Percentiles rank a stretch among this genome's conserved stretches.
phyloP scores from a whole-genome alignment of 331 rosid genomes.

The Pyracantha coccinea region DNA sequence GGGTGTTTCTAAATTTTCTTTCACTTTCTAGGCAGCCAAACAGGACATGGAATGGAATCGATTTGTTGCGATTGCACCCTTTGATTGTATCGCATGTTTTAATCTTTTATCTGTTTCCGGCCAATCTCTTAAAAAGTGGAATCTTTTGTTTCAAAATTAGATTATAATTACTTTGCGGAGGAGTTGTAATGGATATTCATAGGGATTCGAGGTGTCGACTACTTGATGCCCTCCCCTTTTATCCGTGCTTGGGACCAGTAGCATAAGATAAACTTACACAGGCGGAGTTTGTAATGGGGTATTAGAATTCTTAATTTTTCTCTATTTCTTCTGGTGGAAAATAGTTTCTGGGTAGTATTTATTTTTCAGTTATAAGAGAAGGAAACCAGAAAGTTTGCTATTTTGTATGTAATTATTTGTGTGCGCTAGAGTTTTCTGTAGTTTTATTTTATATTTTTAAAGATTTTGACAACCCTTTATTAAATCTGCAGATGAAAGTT shows the following conservation, averaged over 20 bases:
- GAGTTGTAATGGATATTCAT: neutral
- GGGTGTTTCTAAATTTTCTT: too few species aligned
- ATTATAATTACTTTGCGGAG: neutral
- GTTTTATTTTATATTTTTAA: too few species aligned
- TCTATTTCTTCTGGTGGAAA: neutral
- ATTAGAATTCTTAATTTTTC: neutral
- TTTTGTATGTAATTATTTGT: neutral
- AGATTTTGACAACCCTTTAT: neutral
- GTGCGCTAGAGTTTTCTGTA: neutral
- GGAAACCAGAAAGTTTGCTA: neutral
- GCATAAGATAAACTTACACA: too few species aligned
- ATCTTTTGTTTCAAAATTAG: neutral
- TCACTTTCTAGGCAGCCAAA: neutral
- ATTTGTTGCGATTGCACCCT: neutral
- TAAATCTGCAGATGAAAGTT: conserved; percentile 25
- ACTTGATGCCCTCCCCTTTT: too few species aligned
- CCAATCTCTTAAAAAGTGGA: neutral
- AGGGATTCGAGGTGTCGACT: too few species aligned
- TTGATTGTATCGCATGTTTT: neutral
- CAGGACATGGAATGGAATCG: neutral
- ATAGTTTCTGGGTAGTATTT: neutral
- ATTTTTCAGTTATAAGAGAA: neutral
- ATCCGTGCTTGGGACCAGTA: too few species aligned
- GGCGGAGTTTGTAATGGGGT: too few species aligned
- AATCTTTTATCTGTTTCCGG: neutral